Conservation (phyloP, 345 rosid genomes). For the Firmiana major region DNA sequence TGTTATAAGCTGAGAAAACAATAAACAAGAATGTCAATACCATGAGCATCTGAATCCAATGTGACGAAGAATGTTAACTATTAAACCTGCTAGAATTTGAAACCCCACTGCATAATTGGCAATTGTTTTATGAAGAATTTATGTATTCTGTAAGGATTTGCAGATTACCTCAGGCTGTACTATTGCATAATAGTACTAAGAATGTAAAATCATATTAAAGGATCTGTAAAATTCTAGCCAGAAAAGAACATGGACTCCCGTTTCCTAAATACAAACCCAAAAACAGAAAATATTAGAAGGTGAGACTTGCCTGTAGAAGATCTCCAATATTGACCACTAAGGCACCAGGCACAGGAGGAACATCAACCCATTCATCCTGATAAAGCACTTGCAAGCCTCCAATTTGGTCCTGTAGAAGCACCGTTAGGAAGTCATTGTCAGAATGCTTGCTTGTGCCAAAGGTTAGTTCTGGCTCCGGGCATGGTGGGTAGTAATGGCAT, state of each 20-base stretch:
- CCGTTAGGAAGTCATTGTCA: conserved; percentile 45
- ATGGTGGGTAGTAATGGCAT: conserved; percentile 57
- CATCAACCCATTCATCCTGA: conserved; percentile 26
- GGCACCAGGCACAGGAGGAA: conserved; percentile 16
- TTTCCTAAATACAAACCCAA: not conserved
- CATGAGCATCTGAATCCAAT: not conserved
- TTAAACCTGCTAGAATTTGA: not conserved
- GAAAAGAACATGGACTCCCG: too few relatives aligned
- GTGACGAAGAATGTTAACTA: not conserved
- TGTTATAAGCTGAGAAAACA: conserved; percentile 33
- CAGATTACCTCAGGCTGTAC: not conserved
- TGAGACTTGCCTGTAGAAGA: conserved; percentile 28
- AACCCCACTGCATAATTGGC: not conserved
- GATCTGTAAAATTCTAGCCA: not conserved
- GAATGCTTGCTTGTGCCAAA: conserved; percentile 46
- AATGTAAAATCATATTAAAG: not conserved
- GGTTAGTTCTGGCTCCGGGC: conserved; percentile 58
- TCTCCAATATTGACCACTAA: conserved; percentile 25
- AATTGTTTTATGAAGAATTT: too few relatives aligned
- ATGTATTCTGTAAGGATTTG: too few relatives aligned
- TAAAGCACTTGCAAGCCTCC: conserved; percentile 28
- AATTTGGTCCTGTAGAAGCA: conserved; percentile 37
- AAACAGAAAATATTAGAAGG: conserved; percentile 18
- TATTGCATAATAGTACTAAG: not conserved
- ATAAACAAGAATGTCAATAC: not conserved